Evolutionary conservation across 148 eudicot genomes (phyloP).

Genomic region (Cornus controversa): DNA sequence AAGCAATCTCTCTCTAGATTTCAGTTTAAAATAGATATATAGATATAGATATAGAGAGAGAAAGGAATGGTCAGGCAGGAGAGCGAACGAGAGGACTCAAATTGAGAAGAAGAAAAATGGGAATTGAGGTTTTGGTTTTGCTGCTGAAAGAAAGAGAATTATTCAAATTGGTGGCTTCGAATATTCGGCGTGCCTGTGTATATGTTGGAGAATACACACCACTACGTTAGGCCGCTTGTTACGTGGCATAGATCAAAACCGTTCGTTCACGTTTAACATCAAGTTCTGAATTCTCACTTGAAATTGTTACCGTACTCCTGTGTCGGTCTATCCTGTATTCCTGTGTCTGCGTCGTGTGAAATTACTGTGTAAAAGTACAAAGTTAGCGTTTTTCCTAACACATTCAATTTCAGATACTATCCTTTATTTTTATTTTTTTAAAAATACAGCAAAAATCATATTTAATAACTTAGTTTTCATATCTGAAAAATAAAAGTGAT

Average conservation of each 20-base stretch:
- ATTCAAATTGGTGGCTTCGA: background rate
- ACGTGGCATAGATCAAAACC: background rate
- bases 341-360: too few species aligned
- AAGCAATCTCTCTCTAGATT: conserved; percentile 14
- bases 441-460: too few species aligned
- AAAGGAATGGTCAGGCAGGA: background rate
- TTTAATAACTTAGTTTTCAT: too few species aligned
- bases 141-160: background rate
- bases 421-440: too few species aligned
- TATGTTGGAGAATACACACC: background rate
- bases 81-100: background rate
- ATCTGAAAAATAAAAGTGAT: too few species aligned
- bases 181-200: background rate
- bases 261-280: too few species aligned
- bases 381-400: too few species aligned
- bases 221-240: background rate
- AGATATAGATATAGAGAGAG: conserved; percentile 6
- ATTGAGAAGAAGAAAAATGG: background rate
- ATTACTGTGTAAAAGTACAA: too few species aligned
- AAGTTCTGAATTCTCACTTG: too few species aligned
- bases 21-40: background rate
- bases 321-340: too few species aligned
- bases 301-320: too few species aligned
- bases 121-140: background rate
- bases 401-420: too few species aligned